Evolutionary conservation across 495 filamentous ascomycete species (phyloP).

Genomic region (Tuber umbilicatum): DNA sequence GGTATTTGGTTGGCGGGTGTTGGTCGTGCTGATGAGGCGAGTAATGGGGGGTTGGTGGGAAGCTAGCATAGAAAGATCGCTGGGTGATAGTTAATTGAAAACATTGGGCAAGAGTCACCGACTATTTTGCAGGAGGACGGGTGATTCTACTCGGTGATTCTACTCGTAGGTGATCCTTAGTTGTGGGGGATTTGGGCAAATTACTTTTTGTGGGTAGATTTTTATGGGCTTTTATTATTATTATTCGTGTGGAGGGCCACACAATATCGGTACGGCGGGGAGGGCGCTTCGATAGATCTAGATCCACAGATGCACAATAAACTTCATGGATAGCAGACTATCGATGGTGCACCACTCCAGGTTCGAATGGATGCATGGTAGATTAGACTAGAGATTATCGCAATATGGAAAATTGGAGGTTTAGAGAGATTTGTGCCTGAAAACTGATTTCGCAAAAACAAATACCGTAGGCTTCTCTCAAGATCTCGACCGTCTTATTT

Average conservation of each 20-base stretch:
- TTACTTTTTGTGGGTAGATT: not conserved
- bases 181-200: not conserved
- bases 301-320: not conserved
- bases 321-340: not conserved
- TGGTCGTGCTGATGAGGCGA: not conserved
- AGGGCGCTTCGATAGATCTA: not conserved
- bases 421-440: not conserved
- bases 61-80: conserved; percentile 1
- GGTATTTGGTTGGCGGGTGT: not conserved
- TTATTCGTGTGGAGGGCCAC: not conserved
- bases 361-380: not conserved
- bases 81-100: conserved; percentile 10
- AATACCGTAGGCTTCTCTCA: not conserved
- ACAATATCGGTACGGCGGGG: not conserved
- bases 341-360: not conserved
- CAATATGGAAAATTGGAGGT: not conserved
- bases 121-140: not conserved
- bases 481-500: not conserved
- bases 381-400: not conserved
- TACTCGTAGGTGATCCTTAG: not conserved
- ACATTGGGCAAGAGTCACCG: not conserved
- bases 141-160: too few relatives aligned
- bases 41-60: conserved; percentile 5
- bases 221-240: not conserved
- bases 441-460: not conserved